phyloP scores from a whole-genome alignment of 108 stramenopile genomes.

The Stephanodiscus triporus region DNA sequence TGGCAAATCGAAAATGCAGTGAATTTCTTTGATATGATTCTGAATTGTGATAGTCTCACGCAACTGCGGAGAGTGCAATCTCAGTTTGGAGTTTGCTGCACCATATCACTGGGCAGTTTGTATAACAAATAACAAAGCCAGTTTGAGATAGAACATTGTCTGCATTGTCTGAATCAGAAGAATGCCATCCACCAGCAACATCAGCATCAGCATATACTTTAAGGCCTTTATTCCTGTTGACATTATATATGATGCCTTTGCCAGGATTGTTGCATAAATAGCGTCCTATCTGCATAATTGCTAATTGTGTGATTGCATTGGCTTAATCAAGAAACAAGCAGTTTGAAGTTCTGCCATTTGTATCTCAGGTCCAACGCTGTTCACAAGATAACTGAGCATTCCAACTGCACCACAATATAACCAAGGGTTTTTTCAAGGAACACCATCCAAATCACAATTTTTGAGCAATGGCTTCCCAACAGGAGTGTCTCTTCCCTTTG shows the following conservation, averaged over 20 bases:
- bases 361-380: constrained; percentile 38
- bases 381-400: constrained; percentile 36
- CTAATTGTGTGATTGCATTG: constrained; percentile 42
- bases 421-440: neutral
- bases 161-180: constrained; percentile 17
- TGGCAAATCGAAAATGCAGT: neutral
- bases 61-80: neutral
- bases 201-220: constrained; percentile 35
- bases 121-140: neutral
- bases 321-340: constrained; percentile 45
- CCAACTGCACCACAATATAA: constrained; percentile 19
- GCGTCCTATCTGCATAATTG: constrained; percentile 44
- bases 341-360: constrained; percentile 34
- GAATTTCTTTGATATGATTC: neutral
- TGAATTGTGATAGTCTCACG: neutral
- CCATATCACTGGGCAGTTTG: neutral
- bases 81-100: too few species aligned
- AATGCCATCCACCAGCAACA: constrained; percentile 33
- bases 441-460: neutral
- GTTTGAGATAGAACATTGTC: neutral
- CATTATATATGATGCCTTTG: constrained; percentile 14
- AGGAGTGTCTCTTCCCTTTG: neutral
- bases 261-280: constrained; percentile 25
- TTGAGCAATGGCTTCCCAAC: neutral
- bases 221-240: constrained; percentile 25